Conservation (phyloP, 2,329 filamentous ascomycete species). For the Botrytis hyacinthi region DNA sequence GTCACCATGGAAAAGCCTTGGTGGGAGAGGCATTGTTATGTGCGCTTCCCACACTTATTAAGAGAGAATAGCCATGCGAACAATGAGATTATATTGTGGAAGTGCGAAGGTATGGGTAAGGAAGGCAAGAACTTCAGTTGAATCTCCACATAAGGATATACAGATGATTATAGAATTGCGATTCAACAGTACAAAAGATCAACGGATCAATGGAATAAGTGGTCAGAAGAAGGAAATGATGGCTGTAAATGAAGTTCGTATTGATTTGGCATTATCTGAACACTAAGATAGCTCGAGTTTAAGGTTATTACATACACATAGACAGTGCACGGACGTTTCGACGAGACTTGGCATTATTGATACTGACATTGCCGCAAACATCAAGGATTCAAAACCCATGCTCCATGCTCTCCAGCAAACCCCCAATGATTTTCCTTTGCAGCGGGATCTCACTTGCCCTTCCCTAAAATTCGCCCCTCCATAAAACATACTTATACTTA, state of each 20-base stretch:
- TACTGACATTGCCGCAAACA: background rate
- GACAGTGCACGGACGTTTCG: slow-evolving; percentile 1
- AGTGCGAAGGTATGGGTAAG: background rate
- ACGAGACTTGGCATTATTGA: background rate
- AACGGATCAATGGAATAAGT: background rate
- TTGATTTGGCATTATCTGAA: background rate
- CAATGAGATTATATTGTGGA: background rate
- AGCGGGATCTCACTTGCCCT: background rate
- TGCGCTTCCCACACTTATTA: slow-evolving; percentile 30
- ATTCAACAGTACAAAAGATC: background rate
- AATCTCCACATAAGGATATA: background rate
- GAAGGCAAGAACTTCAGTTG: background rate
- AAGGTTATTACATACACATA: background rate
- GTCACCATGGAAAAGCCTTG: slow-evolving; percentile 49
- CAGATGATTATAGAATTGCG: background rate
- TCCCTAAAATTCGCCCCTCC: background rate
- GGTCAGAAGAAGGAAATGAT: background rate
- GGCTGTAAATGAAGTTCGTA: background rate
- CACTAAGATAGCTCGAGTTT: background rate
- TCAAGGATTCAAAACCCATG: background rate
- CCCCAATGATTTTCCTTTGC: background rate
- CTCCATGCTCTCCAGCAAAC: background rate
- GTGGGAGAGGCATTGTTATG: slow-evolving; percentile 42
- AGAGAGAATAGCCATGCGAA: slow-evolving; percentile 29
- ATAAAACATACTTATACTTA: background rate